Evolutionary conservation across 441 rosid species (phyloP), one percentile per base, ranked within the genome.

Genomic region (Brassica balearica): DNA sequence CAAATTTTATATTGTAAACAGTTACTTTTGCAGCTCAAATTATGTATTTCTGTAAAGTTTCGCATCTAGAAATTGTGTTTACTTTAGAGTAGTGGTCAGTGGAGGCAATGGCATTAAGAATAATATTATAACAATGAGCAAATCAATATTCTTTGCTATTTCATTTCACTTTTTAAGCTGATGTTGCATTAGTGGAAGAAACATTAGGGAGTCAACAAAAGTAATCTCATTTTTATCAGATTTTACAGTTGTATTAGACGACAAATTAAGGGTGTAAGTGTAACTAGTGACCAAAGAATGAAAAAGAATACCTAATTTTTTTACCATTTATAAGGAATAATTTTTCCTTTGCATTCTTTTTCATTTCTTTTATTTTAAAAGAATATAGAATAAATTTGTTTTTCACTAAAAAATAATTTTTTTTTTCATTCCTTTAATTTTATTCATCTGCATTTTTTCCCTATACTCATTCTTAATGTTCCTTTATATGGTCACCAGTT

Each of bases 141-240:
- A 74, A 74, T 56, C 56, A 56, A 46, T 66, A 61, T 20, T 63
- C 29, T 32, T 69, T 41, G 23, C 22, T 65, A 27, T 14, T 5
- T 27, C 46, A 19, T 36, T 8, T 66, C 66, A 64, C 60, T 46
- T 66, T 29, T 9, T 5, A 56, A 78, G 46, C 65, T 34, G 65
- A 36, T 73, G 74, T 73, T 51, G 77, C 77, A 73, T 68, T 73
- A 78, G 74, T 78, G 82, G 77, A 78, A 53, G 59, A 78, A 73
- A 73, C 51, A 73, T 61, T 62, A 73, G 17, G 51, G 74, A 73
- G 68, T 73, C 74, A 68, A 62, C 59, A 73, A 68, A 72, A 78
- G 69, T 67, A 72, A 60, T 61, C 70, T 36, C 27, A 51, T 61
- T 15, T 65, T 19, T 48, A 59, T 66, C 58, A 59, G 73, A 66